Evolutionary conservation across 305 asterid genomes (phyloP).

Genomic region (Solanum hybrid): DNA sequence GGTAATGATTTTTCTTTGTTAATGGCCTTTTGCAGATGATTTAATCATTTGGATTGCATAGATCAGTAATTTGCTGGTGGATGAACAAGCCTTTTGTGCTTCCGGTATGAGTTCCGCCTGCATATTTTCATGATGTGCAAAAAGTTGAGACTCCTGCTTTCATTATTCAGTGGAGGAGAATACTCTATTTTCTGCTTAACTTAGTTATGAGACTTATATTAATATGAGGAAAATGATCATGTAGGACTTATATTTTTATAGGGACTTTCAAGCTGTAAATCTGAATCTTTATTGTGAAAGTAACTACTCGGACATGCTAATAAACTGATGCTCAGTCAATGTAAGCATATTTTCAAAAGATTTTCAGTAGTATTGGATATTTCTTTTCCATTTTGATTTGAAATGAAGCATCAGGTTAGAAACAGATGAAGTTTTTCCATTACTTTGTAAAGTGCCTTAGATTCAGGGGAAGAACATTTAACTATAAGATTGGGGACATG

Average conservation of each 20-base stretch:
- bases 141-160: not conserved
- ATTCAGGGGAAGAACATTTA: not conserved
- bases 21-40: not conserved
- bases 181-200: not conserved
- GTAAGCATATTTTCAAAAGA: not conserved
- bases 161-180: not conserved
- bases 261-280: not conserved
- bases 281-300: not conserved
- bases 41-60: not conserved
- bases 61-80: not conserved
- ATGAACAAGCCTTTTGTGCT: not conserved
- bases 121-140: not conserved
- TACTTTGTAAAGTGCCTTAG: not conserved
- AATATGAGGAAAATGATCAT: not conserved
- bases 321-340: not conserved
- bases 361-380: not conserved
- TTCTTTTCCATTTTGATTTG: not conserved
- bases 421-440: not conserved
- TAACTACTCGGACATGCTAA: not conserved
- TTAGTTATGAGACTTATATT: not conserved
- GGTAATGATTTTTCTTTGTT: conserved; percentile 28
- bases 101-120: not conserved
- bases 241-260: not conserved
- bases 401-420: not conserved
- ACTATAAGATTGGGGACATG: not conserved